Base-by-base conservation (phyloP, 1,139 yeast species). In the Candida sp. region DNA sequence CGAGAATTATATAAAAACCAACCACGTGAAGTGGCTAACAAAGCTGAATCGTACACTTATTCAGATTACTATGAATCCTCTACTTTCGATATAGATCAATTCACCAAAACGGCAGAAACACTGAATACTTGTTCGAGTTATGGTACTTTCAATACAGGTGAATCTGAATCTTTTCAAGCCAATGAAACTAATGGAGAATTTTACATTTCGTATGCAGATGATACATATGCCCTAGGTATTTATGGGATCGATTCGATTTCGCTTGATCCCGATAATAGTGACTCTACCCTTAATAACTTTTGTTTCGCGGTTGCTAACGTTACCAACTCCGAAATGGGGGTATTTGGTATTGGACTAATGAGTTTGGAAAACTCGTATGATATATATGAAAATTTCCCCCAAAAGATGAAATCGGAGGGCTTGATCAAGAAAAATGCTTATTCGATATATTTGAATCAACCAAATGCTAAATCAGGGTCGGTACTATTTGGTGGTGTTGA, bases 161-260 rank as follows among this genome's bases (percentile, higher is more conserved):
- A 45, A 7, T 60, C 66, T 6, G 49, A 47, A 38, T 38, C 64
- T 3, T 66, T 30, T n/a, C 5, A 30, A 30, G 11, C 9, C 5
- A 30, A 30, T 12, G 33, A 12, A 21, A 23, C 35, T 23, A 9
- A 25, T 25, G 44, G 42, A 25, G 29, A 32, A 2, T 56, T 53
- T 39, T 9, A 11, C 4, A 48, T 53, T 39, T 41, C 39, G 2
- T 86, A 84, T 55, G 87, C 81, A 25, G 64, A 64, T 44, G 82
- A 75, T 43, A 49, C 58, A 5, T 47, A 44, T 3, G 60, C 62
- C 9, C 33, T 12, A 57, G 77, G 82, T 41, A 60, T 70, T 44
- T 85, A 90, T 90, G 77, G 83, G 39, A 61, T 69, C 49, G 82
- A 89, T 53, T 88, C 83, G 53, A 66, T 60, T 4, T 39, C 23